A percentile compares a stretch with the other conserved stretches of the same genome.
These are phyloP conservation scores for Cyclocybe cylindracea DNA, from an alignment of 768 basidiomycete species.

Conservation along the genomic window DNA sequence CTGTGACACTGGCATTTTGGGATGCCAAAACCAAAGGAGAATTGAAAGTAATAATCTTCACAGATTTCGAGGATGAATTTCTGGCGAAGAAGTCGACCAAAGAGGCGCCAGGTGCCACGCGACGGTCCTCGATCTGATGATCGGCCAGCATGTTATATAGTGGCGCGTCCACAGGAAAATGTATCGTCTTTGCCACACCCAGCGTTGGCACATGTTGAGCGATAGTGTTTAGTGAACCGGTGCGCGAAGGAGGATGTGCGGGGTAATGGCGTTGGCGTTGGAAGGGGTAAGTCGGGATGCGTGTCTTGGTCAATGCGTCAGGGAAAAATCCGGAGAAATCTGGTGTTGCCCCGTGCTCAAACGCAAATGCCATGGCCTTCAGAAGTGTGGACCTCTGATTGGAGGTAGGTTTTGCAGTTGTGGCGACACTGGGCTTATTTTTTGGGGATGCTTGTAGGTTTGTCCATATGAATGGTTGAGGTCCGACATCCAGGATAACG, in stretches of 20 bases:
- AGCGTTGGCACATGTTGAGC: no score
- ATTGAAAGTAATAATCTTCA: slow-evolving; percentile 23
- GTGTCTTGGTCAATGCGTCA: slow-evolving; percentile 5
- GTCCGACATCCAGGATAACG: slow-evolving; percentile 27
- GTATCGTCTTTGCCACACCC: neutral
- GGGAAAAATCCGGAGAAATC: slow-evolving; percentile 19
- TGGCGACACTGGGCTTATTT: neutral
- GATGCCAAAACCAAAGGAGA: slow-evolving; percentile 21
- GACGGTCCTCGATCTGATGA: slow-evolving; percentile 24
- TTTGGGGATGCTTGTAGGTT: slow-evolving; percentile 14
- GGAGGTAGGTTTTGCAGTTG: slow-evolving; percentile 8
- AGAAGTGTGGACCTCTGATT: slow-evolving; percentile 22
- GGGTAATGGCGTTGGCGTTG: slow-evolving; percentile 28
- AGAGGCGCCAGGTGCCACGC: slow-evolving; percentile 26
- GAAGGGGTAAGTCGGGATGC: slow-evolving; percentile 32
- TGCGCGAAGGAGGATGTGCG: slow-evolving; percentile 14
- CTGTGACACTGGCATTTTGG: neutral
- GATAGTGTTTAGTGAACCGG: neutral
- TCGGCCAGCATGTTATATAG: slow-evolving; percentile 20
- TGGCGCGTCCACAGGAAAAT: slow-evolving; percentile 15
- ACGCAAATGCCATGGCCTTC: slow-evolving; percentile 17
- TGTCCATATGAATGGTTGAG: slow-evolving; percentile 25
- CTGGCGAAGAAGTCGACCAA: slow-evolving; percentile 23
- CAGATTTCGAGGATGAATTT: slow-evolving; percentile 2
- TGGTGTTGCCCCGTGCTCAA: slow-evolving; percentile 14